Conservation (phyloP, 257 asterid genomes). For the Ballota nigra region DNA sequence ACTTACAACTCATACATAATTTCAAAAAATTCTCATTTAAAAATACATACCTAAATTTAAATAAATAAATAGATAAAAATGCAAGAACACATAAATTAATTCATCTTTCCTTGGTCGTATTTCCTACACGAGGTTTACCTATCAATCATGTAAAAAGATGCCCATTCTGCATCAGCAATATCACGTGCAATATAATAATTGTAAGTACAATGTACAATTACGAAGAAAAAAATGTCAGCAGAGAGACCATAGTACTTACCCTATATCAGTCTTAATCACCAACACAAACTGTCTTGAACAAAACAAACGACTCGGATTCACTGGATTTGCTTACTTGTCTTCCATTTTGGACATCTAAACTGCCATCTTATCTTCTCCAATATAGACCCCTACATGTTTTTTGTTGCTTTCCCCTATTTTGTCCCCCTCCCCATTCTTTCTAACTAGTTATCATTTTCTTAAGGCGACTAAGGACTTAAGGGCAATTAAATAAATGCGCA, state of each 20-base stretch:
- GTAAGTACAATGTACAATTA: slow-evolving; percentile 17
- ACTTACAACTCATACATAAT: background rate
- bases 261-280: background rate
- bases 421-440: background rate
- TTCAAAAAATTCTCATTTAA: background rate
- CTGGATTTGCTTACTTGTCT: slow-evolving; percentile 28
- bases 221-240: background rate
- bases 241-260: background rate
- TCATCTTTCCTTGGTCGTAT: background rate
- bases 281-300: background rate
- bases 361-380: slow-evolving; percentile 34
- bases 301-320: slow-evolving; percentile 25
- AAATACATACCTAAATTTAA: background rate
- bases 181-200: slow-evolving; percentile 22
- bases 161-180: background rate
- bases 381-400: background rate
- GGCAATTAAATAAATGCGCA: background rate
- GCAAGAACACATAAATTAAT: background rate
- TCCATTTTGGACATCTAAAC: slow-evolving; percentile 29
- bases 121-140: background rate
- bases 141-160: background rate
- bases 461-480: background rate
- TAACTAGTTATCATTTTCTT: background rate
- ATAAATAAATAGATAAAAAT: background rate
- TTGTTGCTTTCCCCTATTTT: background rate